Conservation (phyloP, 306 rosid genomes). For the Mimosa pudica region DNA sequence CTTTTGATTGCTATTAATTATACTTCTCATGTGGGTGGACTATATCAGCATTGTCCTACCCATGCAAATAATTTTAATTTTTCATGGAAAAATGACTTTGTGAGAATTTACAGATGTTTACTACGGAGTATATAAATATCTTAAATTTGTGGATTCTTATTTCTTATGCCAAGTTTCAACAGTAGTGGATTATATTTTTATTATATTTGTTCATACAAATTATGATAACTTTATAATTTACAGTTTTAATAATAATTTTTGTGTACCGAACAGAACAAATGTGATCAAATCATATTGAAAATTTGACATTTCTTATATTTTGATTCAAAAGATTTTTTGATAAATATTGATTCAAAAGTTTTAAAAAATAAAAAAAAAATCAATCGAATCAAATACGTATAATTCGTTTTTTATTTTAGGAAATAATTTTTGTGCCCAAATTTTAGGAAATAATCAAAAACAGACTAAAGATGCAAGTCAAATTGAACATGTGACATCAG, state of each 20-base stretch:
- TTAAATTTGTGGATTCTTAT: neutral
- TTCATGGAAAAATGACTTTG: neutral
- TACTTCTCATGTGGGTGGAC: constrained; percentile 39
- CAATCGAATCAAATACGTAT: too few species aligned
- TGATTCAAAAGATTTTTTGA: too few species aligned
- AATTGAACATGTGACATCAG: too few species aligned
- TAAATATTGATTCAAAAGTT: too few species aligned
- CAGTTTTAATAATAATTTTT: too few species aligned
- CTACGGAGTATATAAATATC: neutral
- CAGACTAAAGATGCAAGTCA: too few species aligned
- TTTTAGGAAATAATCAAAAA: too few species aligned
- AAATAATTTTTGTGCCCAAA: too few species aligned
- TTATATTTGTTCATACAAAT: too few species aligned
- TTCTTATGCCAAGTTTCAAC: neutral
- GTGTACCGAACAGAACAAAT: neutral
- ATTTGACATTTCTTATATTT: neutral
- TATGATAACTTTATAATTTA: too few species aligned
- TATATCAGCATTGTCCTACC: constrained; percentile 6
- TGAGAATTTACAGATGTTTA: neutral
- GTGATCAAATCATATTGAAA: neutral
- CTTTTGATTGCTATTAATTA: constrained; percentile 24
- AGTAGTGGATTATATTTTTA: neutral
- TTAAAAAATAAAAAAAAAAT: too few species aligned
- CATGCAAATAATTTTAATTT: neutral
- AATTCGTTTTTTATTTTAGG: too few species aligned